Conservation (phyloP, 75 land plant genomes). For the Pinus albicaulis region DNA sequence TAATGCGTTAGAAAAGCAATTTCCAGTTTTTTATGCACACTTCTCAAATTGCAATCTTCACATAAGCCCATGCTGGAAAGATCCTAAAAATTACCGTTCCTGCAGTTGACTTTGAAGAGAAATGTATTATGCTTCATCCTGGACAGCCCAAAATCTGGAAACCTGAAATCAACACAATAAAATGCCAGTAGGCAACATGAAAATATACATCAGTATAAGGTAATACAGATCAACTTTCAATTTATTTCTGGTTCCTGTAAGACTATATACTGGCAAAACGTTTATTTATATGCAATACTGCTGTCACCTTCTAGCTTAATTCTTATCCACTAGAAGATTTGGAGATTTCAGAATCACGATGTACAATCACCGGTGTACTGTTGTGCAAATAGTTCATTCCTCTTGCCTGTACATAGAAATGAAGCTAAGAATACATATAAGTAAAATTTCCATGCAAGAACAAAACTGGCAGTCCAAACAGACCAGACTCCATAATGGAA, state of each 20-base stretch:
- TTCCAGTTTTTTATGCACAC: too few species aligned
- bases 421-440: neutral
- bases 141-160: conserved; percentile 90
- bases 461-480: neutral
- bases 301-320: conserved; percentile 85
- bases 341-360: conserved; percentile 93
- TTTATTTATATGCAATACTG: neutral
- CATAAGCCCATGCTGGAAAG: too few species aligned
- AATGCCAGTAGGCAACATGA: neutral
- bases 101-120: conserved; percentile 85
- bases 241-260: neutral
- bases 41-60: too few species aligned
- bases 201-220: neutral
- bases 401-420: conserved; percentile 51
- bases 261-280: neutral
- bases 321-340: conserved; percentile 91
- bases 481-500: neutral
- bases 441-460: neutral
- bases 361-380: conserved; percentile 75
- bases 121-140: conserved; percentile 78
- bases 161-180: conserved; percentile 41
- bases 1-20: too few species aligned
- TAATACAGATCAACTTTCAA: neutral
- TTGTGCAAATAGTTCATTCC: conserved; percentile 96
- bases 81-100: conserved; percentile 60